Evolutionary conservation across 192 early-diverging fungal species (phyloP), one percentile per base, ranked within the genome.

Genomic region (Chytriomyces hyalinus): DNA sequence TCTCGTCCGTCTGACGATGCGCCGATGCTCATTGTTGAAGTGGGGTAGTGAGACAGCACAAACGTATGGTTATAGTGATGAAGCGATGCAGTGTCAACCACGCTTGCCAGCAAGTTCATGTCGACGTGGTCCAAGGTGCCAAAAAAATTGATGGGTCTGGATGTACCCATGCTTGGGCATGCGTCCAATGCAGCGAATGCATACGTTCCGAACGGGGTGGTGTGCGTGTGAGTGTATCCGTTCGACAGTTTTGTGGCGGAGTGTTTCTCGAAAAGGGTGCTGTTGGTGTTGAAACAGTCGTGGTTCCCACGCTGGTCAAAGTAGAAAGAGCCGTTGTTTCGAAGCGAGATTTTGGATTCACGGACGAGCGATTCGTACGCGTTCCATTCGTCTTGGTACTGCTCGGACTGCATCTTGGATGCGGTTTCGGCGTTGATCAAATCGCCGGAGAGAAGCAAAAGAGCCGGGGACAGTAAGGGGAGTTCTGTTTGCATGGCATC

Each of bases 291-390:
- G 80, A 95, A 97, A 76, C 94, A 96, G 70, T 97, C 96, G 82
- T 97, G 96, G 78, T 97, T 97, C 4, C 96, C 96, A n/a, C 96
- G 86, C 73, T 93, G 85, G 82, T 97, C 96, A 77, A 90, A 92
- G 85, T 91, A 95, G 49, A 92, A 94, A 6, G 81, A 76, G 15
- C 87, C 88, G 77, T 84, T 80, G 61, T 89, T 81, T 24, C 87
- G 83, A 0, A 48, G 51, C 47, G 84, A 72, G 0, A 92, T 80
- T 5, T 81, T 79, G 10, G 89, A 79, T 20, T 79, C 78, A 6
- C 91, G 82, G 11, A 97, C 81, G 2, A 92, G 85, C 0, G 70
- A 77, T 22, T 88, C 77, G 71, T 97, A 97, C 6, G 77, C 77
- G 44, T 51, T 48, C 96, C 95, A 96, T 75, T 97, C 96, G n/a